Evolutionary conservation across 225 moss, liverwort and hornwort species (phyloP).

Genomic region (Ulota crispa): DNA sequence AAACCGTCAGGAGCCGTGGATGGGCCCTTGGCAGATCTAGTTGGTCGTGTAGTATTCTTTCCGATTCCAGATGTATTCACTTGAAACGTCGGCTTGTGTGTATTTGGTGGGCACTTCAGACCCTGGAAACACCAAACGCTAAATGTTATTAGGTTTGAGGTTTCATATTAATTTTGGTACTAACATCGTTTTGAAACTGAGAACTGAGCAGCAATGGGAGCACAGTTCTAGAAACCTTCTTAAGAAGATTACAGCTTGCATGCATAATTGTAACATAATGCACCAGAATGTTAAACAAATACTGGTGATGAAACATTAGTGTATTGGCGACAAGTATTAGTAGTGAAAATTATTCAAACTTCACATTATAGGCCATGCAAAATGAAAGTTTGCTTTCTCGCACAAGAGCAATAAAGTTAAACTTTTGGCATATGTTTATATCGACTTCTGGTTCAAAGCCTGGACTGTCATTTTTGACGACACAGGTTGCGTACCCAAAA

Average conservation of each 20-base stretch:
- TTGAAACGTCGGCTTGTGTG: slow-evolving; percentile 90
- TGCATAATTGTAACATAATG: neutral
- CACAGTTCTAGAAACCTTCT: neutral
- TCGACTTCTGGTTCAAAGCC: neutral
- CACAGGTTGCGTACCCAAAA: neutral
- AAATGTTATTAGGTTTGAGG: neutral
- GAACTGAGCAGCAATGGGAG: neutral
- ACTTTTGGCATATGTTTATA: neutral
- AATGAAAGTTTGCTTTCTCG: neutral
- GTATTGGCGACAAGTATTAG: neutral
- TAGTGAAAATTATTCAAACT: neutral
- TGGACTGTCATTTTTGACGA: neutral
- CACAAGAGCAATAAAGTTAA: neutral
- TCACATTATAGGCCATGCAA: neutral
- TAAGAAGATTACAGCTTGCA: neutral
- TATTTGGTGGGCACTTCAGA: slow-evolving; percentile 93
- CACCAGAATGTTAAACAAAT: neutral
- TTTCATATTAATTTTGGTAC: neutral
- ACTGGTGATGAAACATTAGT: neutral
- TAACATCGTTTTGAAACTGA: neutral
- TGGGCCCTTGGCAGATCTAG: slow-evolving; percentile 54
- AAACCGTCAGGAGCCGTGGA: slow-evolving; percentile 58
- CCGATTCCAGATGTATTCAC: slow-evolving; percentile 89
- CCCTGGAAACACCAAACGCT: slow-evolving; percentile 57
- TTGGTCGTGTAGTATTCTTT: slow-evolving; percentile 57